A percentile compares a stretch with the other conserved stretches of the same genome.
Conservation (phyloP, 1,284 basidiomycete genomes). For the Moniliella sp. region DNA sequence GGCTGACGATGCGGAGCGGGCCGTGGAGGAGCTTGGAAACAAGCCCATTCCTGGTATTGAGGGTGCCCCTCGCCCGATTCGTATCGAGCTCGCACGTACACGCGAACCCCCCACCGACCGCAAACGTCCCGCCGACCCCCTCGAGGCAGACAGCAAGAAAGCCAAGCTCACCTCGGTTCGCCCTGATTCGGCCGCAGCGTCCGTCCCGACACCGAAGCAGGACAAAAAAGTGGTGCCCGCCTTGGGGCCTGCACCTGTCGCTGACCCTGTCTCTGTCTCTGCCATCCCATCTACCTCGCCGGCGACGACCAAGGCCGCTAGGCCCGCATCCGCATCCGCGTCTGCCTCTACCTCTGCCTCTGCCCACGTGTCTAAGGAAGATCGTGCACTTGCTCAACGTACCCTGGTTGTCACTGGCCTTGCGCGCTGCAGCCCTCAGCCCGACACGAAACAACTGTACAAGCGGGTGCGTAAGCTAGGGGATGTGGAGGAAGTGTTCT, state of each 20-base stretch:
- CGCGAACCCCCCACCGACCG: slow-evolving; percentile 10
- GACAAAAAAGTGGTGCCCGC: background rate
- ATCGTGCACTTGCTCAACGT: slow-evolving; percentile 21
- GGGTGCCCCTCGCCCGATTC: slow-evolving; percentile 12
- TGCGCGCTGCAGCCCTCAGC: slow-evolving; percentile 10
- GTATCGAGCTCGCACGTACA: slow-evolving; percentile 19
- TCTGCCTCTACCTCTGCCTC: too few relatives aligned
- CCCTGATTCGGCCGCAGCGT: too few relatives aligned
- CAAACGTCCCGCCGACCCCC: slow-evolving; percentile 12
- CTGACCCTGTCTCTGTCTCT: too few relatives aligned
- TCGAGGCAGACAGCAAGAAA: slow-evolving; percentile 4
- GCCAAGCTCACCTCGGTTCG: background rate
- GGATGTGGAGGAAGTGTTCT: slow-evolving; percentile 25
- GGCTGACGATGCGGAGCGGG: slow-evolving; percentile 52
- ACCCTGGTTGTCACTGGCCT: slow-evolving; percentile 27
- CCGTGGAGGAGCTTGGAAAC: slow-evolving; percentile 15
- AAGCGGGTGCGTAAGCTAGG: slow-evolving; percentile 29
- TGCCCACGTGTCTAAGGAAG: slow-evolving; percentile 3
- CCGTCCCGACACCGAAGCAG: too few relatives aligned
- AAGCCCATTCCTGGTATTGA: slow-evolving; percentile 21
- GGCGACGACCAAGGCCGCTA: background rate
- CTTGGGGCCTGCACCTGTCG: background rate
- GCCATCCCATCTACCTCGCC: background rate
- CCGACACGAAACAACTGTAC: slow-evolving; percentile 25
- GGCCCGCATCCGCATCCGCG: background rate